Evolutionary conservation across 345 rosid genomes (phyloP).

Genomic region (Abelmoschus esculentus): DNA sequence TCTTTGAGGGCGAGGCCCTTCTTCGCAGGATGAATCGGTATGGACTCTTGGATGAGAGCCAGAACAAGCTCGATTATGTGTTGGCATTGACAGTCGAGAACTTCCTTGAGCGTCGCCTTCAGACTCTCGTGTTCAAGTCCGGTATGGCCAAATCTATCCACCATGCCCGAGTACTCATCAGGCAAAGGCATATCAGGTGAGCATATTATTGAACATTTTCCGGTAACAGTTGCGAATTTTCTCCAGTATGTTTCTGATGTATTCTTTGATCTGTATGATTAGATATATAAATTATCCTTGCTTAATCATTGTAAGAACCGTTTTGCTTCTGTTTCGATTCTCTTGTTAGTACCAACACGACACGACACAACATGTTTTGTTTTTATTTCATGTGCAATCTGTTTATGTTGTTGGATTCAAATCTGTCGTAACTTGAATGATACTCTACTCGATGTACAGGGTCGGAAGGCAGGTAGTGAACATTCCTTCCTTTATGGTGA

Average conservation of each 20-base stretch:
- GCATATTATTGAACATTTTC: neutral
- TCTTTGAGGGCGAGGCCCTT: conserved; percentile 54
- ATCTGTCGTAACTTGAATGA: neutral
- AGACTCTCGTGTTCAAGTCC: conserved; percentile 59
- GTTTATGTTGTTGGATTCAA: neutral
- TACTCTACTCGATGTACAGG: conserved; percentile 18
- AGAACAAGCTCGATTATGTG: conserved; percentile 73
- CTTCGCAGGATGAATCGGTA: conserved; percentile 39
- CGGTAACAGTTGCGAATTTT: neutral
- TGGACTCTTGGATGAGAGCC: conserved; percentile 40
- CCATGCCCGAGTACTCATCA: conserved; percentile 61
- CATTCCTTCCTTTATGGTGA: neutral
- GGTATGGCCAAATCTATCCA: conserved; percentile 73
- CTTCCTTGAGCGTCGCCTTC: conserved; percentile 63
- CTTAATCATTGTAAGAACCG: neutral
- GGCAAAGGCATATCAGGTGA: conserved; percentile 53
- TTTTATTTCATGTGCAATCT: no score
- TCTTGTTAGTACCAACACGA: no score
- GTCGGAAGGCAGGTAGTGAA: conserved; percentile 31
- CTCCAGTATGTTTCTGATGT: neutral
- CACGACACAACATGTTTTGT: no score
- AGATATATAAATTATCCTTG: neutral
- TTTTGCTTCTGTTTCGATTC: no score
- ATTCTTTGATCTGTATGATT: neutral
- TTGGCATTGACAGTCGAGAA: conserved; percentile 64